phyloP scores from a whole-genome alignment of 225 moss, liverwort and hornwort genomes.

The Anthoceros angustus region DNA sequence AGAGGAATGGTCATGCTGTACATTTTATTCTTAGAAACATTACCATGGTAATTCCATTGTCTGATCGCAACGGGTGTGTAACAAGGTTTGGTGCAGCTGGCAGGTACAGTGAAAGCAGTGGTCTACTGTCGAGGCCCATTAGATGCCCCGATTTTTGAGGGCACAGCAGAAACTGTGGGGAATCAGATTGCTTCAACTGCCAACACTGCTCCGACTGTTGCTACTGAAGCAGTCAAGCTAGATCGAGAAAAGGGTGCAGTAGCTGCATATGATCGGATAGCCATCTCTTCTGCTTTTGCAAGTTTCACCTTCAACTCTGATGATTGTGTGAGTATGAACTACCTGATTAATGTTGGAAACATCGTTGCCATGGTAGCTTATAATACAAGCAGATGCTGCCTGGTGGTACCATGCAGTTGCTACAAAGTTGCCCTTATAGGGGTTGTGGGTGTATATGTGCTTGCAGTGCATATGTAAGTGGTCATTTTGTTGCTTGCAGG shows the following conservation, averaged over 20 bases:
- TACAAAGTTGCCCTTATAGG: no score
- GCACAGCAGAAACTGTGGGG: constrained; percentile 70
- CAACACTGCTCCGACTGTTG: constrained; percentile 34
- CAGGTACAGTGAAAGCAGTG: constrained; percentile 88
- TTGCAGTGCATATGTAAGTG: neutral
- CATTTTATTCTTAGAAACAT: no score
- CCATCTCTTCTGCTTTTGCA: constrained; percentile 62
- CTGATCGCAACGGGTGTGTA: neutral
- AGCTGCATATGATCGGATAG: constrained; percentile 82
- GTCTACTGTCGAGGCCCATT: constrained; percentile 92
- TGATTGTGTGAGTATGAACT: constrained; percentile 53
- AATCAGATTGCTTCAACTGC: constrained; percentile 51
- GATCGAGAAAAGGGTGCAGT: constrained; percentile 54
- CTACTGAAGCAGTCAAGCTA: constrained; percentile 42
- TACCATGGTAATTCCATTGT: no score
- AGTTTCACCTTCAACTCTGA: constrained; percentile 97
- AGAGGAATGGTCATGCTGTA: no score
- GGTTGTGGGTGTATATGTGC: neutral
- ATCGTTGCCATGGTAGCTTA: no score
- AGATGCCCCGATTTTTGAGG: constrained; percentile 93
- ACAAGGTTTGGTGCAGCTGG: constrained; percentile 37
- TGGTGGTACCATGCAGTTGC: no score
- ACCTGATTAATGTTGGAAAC: no score
- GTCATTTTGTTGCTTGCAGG: constrained; percentile 25
- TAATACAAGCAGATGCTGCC: no score